These are phyloP conservation scores for Colletotrichum phormii DNA, from an alignment of 2,329 filamentous ascomycete genomes.

Conservation along the genomic window DNA sequence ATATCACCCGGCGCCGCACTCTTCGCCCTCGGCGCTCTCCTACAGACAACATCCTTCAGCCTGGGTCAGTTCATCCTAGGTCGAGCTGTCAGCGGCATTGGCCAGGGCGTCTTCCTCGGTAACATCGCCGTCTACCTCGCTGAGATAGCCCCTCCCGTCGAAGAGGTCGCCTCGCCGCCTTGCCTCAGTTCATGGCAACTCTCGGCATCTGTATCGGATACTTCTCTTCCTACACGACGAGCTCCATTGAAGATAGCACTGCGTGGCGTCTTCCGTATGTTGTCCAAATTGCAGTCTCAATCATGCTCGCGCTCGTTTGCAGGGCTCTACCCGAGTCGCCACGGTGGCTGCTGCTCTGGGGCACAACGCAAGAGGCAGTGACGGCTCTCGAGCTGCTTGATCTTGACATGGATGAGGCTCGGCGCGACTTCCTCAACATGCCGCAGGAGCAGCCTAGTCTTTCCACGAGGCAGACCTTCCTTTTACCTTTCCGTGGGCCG, in stretches of 20 bases:
- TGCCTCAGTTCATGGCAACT: conserved; percentile 64
- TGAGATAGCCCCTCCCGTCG: conserved; percentile 65
- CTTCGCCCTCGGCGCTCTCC: conserved; percentile 63
- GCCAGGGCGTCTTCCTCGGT: conserved; percentile 69
- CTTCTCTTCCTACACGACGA: conserved; percentile 69
- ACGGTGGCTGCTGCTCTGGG: conserved; percentile 65
- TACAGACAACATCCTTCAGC: conserved; percentile 61
- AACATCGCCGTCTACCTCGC: conserved; percentile 70
- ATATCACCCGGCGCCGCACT: conserved; percentile 60
- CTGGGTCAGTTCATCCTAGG: conserved; percentile 67
- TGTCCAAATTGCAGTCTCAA: conserved; percentile 55
- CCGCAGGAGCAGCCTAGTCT: conserved; percentile 44
- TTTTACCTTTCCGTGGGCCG: conserved; percentile 50
- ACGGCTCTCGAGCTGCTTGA: conserved; percentile 54
- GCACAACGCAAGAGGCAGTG: conserved; percentile 58
- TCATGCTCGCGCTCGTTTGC: conserved; percentile 50
- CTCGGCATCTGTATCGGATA: conserved; percentile 65
- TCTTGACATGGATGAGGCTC: conserved; percentile 57
- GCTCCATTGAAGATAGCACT: conserved; percentile 54
- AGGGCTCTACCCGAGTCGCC: conserved; percentile 65
- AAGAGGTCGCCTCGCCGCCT: conserved; percentile 62
- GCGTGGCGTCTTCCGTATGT: conserved; percentile 69
- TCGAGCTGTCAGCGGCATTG: conserved; percentile 66
- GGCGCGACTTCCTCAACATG: conserved; percentile 56
- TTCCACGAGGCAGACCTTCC: conserved; percentile 46